These are phyloP conservation scores for Rhododendron ferrugineum DNA, from an alignment of 148 eudicot species.

Conservation along the genomic window DNA sequence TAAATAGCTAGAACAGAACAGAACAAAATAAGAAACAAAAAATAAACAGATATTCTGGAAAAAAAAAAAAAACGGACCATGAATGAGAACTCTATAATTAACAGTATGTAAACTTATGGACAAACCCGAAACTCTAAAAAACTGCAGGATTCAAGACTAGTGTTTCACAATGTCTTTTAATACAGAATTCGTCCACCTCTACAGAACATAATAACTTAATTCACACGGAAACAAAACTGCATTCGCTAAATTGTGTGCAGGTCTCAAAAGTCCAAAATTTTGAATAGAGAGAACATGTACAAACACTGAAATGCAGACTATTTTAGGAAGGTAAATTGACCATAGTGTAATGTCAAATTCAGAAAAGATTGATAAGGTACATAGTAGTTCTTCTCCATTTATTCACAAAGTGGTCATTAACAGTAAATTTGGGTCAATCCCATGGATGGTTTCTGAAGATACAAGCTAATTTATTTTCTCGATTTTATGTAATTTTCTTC, in stretches of 20 bases:
- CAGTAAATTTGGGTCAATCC: not conserved
- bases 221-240: not conserved
- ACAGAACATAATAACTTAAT: not conserved
- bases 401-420: not conserved
- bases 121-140: not conserved
- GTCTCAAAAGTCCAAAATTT: not conserved
- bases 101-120: not conserved
- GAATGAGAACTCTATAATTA: not conserved
- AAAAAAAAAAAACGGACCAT: too few species aligned
- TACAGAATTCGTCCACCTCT: not conserved
- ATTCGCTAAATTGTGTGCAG: not conserved
- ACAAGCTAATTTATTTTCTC: not conserved
- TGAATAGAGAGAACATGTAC: not conserved
- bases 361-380: not conserved
- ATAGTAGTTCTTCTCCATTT: not conserved
- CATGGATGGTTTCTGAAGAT: not conserved
- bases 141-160: not conserved
- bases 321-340: not conserved
- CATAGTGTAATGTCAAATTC: not conserved
- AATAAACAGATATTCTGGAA: not conserved
- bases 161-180: not conserved
- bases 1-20: not conserved
- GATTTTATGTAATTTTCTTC: slow-evolving; percentile 34
- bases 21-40: too few species aligned
- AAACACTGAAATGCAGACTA: not conserved